Percentiles rank a stretch among this genome's conserved stretches.
Conservation (phyloP, 306 rosid species). For the Pyrus betulifolia region DNA sequence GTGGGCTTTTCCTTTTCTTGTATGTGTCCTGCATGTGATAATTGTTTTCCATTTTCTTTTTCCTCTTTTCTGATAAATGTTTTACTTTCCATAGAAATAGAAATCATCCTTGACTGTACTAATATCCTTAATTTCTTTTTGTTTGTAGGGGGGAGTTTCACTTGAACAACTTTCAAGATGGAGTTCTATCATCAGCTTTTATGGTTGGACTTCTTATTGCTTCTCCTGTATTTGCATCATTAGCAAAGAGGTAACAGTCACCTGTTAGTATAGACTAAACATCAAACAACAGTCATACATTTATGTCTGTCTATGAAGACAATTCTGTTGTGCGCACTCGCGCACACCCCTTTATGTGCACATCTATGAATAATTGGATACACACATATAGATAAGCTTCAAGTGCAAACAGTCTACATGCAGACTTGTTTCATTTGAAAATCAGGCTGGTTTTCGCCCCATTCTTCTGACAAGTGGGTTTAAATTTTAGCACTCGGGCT, state of each 20-base stretch:
- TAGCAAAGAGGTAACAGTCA: conserved; percentile 62
- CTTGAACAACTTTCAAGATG: conserved; percentile 89
- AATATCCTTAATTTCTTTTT: background rate
- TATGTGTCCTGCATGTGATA: background rate
- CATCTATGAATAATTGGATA: background rate
- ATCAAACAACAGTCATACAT: background rate
- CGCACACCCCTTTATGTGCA: background rate
- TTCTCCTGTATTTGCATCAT: conserved; percentile 84
- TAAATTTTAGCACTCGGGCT: background rate
- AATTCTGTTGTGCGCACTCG: too few species aligned
- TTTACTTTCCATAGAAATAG: background rate
- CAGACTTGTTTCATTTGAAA: background rate
- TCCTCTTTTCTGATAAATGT: background rate
- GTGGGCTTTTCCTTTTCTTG: background rate
- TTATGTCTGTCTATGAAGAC: background rate
- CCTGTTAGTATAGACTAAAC: background rate
- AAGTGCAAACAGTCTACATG: background rate
- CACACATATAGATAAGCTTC: background rate
- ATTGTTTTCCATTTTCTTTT: background rate
- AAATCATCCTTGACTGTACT: background rate
- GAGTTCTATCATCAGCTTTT: conserved; percentile 83
- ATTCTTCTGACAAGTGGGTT: background rate
- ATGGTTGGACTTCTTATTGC: conserved; percentile 93
- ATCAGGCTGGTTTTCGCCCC: background rate
- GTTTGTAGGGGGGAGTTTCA: conserved; percentile 74